phyloP scores from a whole-genome alignment of 495 filamentous ascomycete genomes.

The Aspergillus panamensis region DNA sequence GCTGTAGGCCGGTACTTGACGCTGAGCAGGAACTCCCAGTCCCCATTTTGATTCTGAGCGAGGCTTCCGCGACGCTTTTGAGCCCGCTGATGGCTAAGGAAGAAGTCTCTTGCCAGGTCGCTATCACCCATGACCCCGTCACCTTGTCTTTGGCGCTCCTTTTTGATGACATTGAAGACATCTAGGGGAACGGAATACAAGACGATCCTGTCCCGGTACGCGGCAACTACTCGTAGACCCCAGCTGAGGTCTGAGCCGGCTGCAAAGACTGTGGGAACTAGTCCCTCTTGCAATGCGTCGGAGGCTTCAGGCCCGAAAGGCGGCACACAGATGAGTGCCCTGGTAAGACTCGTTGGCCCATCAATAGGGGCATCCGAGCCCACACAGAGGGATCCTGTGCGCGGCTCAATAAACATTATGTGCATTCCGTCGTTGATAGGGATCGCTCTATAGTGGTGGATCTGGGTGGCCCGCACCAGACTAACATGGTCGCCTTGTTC shows the following conservation, averaged over 20 bases:
- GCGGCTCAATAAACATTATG: conserved; percentile 66
- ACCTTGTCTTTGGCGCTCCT: conserved; percentile 35
- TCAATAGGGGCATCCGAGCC: conserved; percentile 64
- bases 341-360: conserved; percentile 46
- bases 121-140: conserved; percentile 38
- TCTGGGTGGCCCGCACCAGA: conserved; percentile 41
- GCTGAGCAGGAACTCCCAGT: conserved; percentile 41
- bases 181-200: conserved; percentile 65
- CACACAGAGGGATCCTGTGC: conserved; percentile 56
- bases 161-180: conserved; percentile 46
- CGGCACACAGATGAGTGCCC: conserved; percentile 40
- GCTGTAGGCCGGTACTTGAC: conserved; percentile 34
- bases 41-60: conserved; percentile 36
- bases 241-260: conserved; percentile 56
- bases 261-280: conserved; percentile 50
- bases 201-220: conserved; percentile 51
- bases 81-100: conserved; percentile 29
- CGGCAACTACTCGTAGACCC: conserved; percentile 62
- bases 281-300: conserved; percentile 38
- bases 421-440: conserved; percentile 69
- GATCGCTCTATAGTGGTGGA: conserved; percentile 64
- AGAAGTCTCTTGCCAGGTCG: conserved; percentile 35
- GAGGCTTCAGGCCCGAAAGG: conserved; percentile 32
- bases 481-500: conserved; percentile 28
- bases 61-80: conserved; percentile 33